Conservation (phyloP, 805 yeast genomes). For the Spathaspora boniae region DNA sequence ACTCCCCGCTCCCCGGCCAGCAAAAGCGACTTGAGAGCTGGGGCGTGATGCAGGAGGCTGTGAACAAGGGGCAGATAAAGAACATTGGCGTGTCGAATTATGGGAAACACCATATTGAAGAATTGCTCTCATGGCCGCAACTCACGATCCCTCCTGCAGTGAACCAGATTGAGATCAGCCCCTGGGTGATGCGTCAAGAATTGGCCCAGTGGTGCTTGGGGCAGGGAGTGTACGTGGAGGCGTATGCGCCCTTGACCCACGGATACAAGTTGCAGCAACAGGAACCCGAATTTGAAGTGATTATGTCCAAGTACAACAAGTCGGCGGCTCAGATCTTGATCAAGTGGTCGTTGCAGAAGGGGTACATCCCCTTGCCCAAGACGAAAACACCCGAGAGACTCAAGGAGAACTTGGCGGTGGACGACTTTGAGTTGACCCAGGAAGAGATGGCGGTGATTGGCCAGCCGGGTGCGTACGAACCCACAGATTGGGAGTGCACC, state of each 20-base stretch:
- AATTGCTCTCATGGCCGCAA: slow-evolving; percentile 45
- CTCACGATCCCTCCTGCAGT: slow-evolving; percentile 43
- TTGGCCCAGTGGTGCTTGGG: slow-evolving; percentile 26
- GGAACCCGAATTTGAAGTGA: slow-evolving; percentile 14
- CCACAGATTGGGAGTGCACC: slow-evolving; percentile 76
- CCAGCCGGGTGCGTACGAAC: slow-evolving; percentile 52
- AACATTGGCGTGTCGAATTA: slow-evolving; percentile 65
- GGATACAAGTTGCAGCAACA: slow-evolving; percentile 26
- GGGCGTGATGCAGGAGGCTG: slow-evolving; percentile 55
- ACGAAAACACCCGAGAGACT: slow-evolving; percentile 24
- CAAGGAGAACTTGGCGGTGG: slow-evolving; percentile 20
- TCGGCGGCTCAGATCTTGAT: slow-evolving; percentile 46
- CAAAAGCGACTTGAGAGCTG: slow-evolving; percentile 47
- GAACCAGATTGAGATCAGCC: slow-evolving; percentile 49
- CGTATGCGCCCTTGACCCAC: slow-evolving; percentile 38
- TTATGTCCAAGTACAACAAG: slow-evolving; percentile 35
- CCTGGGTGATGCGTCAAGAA: slow-evolving; percentile 46
- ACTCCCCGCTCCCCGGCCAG: slow-evolving; percentile 47
- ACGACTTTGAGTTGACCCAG: slow-evolving; percentile 22
- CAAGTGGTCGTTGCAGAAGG: slow-evolving; percentile 48
- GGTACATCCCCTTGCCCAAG: slow-evolving; percentile 38
- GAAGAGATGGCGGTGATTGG: slow-evolving; percentile 23
- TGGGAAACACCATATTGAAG: slow-evolving; percentile 54
- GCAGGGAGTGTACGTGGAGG: slow-evolving; percentile 29
- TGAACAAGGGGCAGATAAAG: slow-evolving; percentile 45